phyloP scores from a whole-genome alignment of 176 grass and related monocot species.

The Rhynchospora breviuscula region DNA sequence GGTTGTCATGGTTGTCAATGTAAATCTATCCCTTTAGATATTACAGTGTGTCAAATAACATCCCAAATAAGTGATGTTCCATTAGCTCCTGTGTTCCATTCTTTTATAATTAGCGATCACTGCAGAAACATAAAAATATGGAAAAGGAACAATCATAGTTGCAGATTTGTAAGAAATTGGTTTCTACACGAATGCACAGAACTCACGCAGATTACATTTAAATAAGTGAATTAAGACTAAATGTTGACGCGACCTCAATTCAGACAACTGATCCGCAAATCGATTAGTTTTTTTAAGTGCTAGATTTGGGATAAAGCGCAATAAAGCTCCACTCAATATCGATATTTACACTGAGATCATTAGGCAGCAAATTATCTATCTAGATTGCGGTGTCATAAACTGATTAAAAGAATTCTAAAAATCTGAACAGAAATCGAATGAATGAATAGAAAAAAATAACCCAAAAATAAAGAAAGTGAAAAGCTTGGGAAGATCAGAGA shows the following conservation, averaged over 20 bases:
- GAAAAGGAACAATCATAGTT: neutral
- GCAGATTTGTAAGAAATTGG: neutral
- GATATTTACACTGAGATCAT: neutral
- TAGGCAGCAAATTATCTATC: neutral
- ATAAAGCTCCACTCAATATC: conserved; percentile 8
- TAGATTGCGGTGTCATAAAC: neutral
- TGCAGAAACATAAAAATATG: neutral
- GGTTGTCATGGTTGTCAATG: neutral
- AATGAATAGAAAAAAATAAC: neutral
- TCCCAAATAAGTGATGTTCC: neutral
- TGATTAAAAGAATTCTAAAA: neutral
- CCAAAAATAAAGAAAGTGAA: neutral
- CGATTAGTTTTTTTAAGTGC: neutral
- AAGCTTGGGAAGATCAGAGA: neutral
- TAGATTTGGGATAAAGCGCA: neutral
- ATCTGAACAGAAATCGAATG: neutral
- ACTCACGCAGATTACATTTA: neutral
- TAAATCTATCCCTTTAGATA: neutral
- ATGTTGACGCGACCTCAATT: neutral
- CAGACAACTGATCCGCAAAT: neutral
- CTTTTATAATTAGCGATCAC: neutral
- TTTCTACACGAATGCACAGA: neutral
- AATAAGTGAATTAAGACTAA: neutral
- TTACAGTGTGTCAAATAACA: neutral
- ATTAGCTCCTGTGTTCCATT: conserved; percentile 9